phyloP scores from a whole-genome alignment of 2,329 filamentous ascomycete species.

The Fusarium compactum region DNA sequence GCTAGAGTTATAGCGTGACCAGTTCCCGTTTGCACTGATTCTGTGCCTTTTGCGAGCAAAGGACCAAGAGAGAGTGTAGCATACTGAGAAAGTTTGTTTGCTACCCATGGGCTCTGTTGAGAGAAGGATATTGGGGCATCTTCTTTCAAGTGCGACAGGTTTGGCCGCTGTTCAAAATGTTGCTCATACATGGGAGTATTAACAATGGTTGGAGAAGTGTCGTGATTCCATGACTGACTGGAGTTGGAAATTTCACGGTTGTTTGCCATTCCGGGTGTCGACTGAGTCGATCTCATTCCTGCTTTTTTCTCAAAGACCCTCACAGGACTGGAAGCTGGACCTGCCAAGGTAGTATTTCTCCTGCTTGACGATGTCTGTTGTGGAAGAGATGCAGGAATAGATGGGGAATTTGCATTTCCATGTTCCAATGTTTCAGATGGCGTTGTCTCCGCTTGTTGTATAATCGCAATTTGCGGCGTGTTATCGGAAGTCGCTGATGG shows the following conservation, averaged over 20 bases:
- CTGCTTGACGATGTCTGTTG: not conserved
- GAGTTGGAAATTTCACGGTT: not conserved
- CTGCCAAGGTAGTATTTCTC: not conserved
- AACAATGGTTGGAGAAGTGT: not conserved
- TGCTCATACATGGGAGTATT: not conserved
- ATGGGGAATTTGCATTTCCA: not conserved
- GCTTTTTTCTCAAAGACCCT: not conserved
- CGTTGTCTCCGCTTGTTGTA: not conserved
- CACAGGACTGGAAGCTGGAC: not conserved
- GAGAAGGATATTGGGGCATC: conserved; percentile 30
- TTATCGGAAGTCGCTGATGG: conserved; percentile 2
- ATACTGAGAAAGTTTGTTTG: conserved; percentile 38
- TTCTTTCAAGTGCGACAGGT: not conserved
- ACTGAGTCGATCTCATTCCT: not conserved
- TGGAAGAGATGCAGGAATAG: conserved; percentile 11
- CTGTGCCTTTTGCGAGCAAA: not conserved
- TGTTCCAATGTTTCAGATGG: not conserved
- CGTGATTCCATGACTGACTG: not conserved
- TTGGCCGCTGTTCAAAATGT: not conserved
- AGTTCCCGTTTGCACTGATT: not conserved
- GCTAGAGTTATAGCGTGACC: not conserved
- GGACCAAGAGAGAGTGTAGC: conserved; percentile 16
- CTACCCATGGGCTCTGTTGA: conserved; percentile 46
- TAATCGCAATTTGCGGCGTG: not conserved
- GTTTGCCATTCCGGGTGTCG: not conserved